Evolutionary conservation across 2,329 filamentous ascomycete species (phyloP).

Genomic region (Fusarium burgessii): DNA sequence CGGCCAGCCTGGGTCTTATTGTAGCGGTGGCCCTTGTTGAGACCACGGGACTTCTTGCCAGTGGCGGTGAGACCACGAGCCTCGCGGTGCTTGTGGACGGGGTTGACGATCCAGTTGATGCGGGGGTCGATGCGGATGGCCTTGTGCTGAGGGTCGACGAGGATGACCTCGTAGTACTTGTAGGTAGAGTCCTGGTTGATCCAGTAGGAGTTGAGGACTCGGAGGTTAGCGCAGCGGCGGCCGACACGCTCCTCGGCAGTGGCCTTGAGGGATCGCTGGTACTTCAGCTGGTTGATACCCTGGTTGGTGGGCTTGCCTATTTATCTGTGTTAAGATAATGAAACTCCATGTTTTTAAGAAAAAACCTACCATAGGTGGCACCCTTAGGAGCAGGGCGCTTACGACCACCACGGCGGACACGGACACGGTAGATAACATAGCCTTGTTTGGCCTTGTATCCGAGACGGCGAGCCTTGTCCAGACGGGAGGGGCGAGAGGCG

Average conservation of each 20-base stretch:
- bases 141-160: slow-evolving; percentile 99
- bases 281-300: slow-evolving; percentile 99
- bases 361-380: slow-evolving; percentile 91
- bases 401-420: slow-evolving; percentile 97
- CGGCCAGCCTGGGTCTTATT: slow-evolving; percentile 97
- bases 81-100: slow-evolving; percentile 99
- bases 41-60: slow-evolving; percentile 99
- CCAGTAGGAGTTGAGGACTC: slow-evolving; percentile 99
- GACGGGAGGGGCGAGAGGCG: slow-evolving; percentile 96
- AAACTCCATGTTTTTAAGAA: not conserved
- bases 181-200: slow-evolving; percentile 99
- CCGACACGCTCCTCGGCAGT: slow-evolving; percentile 99
- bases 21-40: slow-evolving; percentile 99
- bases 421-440: slow-evolving; percentile 99
- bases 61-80: slow-evolving; percentile 95
- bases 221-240: slow-evolving; percentile 97
- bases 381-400: slow-evolving; percentile 97
- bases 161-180: slow-evolving; percentile 99
- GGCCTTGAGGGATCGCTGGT: slow-evolving; percentile 97
- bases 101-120: slow-evolving; percentile 99
- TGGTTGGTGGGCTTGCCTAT: slow-evolving; percentile 99
- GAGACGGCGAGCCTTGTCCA: slow-evolving; percentile 99
- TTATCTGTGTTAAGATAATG: slow-evolving; percentile 39
- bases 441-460: slow-evolving; percentile 99
- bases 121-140: slow-evolving; percentile 98